These are phyloP conservation scores for Neospermospora avenae DNA, from an alignment of 2,329 filamentous ascomycete genomes.

Conservation along the genomic window DNA sequence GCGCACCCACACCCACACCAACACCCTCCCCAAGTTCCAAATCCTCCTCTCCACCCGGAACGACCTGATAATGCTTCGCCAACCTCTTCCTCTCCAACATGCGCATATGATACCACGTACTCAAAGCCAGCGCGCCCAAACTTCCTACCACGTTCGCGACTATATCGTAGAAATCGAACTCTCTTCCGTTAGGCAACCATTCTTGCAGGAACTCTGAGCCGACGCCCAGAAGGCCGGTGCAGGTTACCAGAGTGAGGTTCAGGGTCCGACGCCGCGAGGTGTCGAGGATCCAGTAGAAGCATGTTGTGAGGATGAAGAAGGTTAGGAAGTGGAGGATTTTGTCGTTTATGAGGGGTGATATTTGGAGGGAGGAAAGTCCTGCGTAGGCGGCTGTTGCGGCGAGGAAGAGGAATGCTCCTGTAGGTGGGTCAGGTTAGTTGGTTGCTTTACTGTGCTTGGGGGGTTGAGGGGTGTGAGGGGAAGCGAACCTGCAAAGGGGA, in stretches of 20 bases:
- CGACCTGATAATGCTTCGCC: constrained; percentile 67
- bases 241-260: constrained; percentile 77
- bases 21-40: constrained; percentile 69
- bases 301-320: constrained; percentile 83
- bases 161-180: constrained; percentile 79
- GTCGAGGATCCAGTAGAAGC: constrained; percentile 97
- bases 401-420: constrained; percentile 68
- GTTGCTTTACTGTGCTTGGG: not conserved
- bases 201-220: constrained; percentile 75
- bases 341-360: constrained; percentile 68
- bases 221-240: constrained; percentile 67
- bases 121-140: constrained; percentile 65
- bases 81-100: constrained; percentile 87
- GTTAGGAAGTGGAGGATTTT: constrained; percentile 83
- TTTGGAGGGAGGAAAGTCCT: constrained; percentile 66
- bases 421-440: constrained; percentile 8
- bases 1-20: constrained; percentile 40
- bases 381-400: constrained; percentile 74
- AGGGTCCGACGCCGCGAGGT: constrained; percentile 81
- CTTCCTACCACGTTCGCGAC: constrained; percentile 84
- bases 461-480: not conserved
- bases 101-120: constrained; percentile 89
- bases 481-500: constrained; percentile 80
- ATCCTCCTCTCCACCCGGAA: constrained; percentile 64
- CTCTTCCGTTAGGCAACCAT: constrained; percentile 68